Conservation (phyloP, 106 monocot genomes). For the Apostasia shenzhenica region DNA sequence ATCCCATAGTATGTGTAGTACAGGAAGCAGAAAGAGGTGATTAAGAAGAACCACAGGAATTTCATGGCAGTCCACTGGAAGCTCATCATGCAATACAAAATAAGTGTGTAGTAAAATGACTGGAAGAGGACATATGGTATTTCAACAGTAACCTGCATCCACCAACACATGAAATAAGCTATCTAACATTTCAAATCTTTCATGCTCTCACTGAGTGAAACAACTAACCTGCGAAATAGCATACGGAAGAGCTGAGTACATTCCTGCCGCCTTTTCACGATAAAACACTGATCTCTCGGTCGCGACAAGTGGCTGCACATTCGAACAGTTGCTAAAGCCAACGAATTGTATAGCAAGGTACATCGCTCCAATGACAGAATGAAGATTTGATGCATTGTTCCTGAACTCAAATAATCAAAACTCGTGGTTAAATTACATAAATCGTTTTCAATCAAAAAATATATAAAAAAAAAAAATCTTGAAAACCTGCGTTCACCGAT, state of each 20-base stretch:
- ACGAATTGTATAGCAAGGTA: slow-evolving; percentile 47
- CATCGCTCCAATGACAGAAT: slow-evolving; percentile 58
- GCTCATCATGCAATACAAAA: slow-evolving; percentile 29
- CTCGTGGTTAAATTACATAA: too few species aligned
- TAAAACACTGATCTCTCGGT: slow-evolving; percentile 66
- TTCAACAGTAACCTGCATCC: slow-evolving; percentile 40
- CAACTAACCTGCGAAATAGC: slow-evolving; percentile 51
- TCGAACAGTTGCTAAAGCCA: slow-evolving; percentile 44
- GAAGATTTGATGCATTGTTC: slow-evolving; percentile 34
- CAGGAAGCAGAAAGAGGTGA: slow-evolving; percentile 35
- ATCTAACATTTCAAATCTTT: too few species aligned
- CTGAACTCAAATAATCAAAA: slow-evolving; percentile 12
- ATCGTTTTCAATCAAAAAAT: too few species aligned
- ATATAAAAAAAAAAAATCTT: too few species aligned
- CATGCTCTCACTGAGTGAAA: too few species aligned
- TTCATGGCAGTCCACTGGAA: slow-evolving; percentile 36
- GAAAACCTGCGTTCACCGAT: slow-evolving; percentile 38
- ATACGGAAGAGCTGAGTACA: slow-evolving; percentile 78
- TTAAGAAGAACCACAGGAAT: slow-evolving; percentile 41
- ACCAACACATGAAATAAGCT: neutral
- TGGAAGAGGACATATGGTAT: slow-evolving; percentile 38
- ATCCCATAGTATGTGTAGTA: slow-evolving; percentile 64
- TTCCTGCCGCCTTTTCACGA: slow-evolving; percentile 70
- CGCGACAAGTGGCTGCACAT: slow-evolving; percentile 50
- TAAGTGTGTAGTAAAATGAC: slow-evolving; percentile 24